Evolutionary conservation across 257 asterid genomes (phyloP), one percentile per base, ranked within the genome.

Genomic region (Rubia yunnanensis): DNA sequence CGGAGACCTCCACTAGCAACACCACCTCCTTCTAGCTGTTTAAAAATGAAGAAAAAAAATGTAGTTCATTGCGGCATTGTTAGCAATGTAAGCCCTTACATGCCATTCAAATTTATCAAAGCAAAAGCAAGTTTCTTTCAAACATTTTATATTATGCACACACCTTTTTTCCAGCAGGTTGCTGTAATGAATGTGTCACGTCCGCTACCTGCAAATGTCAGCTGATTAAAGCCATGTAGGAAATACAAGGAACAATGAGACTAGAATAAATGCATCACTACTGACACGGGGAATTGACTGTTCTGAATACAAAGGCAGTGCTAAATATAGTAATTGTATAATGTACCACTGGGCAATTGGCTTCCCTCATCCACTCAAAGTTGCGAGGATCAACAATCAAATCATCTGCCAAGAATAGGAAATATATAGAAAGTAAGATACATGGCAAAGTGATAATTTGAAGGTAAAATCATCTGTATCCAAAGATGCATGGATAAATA

Each of bases 1-100:
- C 98, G 95, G 59, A 92, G 96, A 78, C 97, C 97, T 23, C 98
- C 98, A 82, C 98, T 92, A 36, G 97, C 98, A 74, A 92, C 98
- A 56, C 98, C 95, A 50, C 97, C 95, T 73, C 99, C 99, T 78
- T 92, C 99, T 55, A 89, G 84, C 95, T 90, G 85, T 72, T 58
- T 71, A 62, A 50, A 61, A 60, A 59, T 15, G 54, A 64, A 26
- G 65, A 27, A 70, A 50, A 64, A 22, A 65, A 75, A 34, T 0
- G 23, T 59, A 41, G 26, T 49, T 49, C 26, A 10, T 30, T 28
- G 35, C 5, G 49, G 24, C 8, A 65, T 49, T 14, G 23, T 4
- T 4, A 5, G 3, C 30, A 22, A 32, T 6, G 31, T n/a, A 10
- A 56, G 10, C 62, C 22, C 23, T 18, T 32, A 1, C 14, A 7